These are phyloP conservation scores for Mortierella sp. DNA, from an alignment of 371 early-diverging fungal species.

Conservation along the genomic window DNA sequence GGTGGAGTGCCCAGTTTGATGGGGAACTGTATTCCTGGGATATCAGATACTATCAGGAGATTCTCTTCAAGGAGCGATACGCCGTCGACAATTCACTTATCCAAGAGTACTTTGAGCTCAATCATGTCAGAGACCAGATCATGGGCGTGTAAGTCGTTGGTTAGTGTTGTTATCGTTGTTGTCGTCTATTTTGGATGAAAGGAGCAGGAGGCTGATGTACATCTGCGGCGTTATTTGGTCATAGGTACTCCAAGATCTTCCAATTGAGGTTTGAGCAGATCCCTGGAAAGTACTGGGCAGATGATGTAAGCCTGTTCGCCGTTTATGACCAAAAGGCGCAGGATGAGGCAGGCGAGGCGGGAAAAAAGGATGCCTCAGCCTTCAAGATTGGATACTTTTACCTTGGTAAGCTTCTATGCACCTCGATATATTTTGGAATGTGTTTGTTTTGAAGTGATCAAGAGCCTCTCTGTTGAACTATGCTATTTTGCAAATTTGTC, in stretches of 20 bases:
- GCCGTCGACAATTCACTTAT: slow-evolving; percentile 80
- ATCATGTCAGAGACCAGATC: slow-evolving; percentile 63
- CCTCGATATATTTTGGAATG: no score
- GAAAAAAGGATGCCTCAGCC: slow-evolving; percentile 13
- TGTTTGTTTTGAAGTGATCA: not conserved
- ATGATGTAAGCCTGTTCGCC: slow-evolving; percentile 46
- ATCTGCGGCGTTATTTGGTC: not conserved
- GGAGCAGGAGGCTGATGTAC: no score
- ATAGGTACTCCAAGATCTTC: slow-evolving; percentile 43
- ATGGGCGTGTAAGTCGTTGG: slow-evolving; percentile 46
- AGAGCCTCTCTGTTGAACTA: not conserved
- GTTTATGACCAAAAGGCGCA: slow-evolving; percentile 51
- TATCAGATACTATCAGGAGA: slow-evolving; percentile 76
- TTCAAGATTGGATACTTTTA: slow-evolving; percentile 54
- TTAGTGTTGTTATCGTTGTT: no score
- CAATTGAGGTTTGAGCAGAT: slow-evolving; percentile 46
- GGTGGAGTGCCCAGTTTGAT: slow-evolving; percentile 59
- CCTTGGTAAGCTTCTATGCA: slow-evolving; percentile 18
- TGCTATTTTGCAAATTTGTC: no score
- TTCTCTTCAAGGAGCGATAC: slow-evolving; percentile 76
- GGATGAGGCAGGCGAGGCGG: slow-evolving; percentile 26
- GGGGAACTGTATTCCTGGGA: slow-evolving; percentile 79
- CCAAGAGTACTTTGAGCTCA: slow-evolving; percentile 82
- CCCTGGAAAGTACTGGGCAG: slow-evolving; percentile 54
- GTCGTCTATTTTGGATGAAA: no score